A percentile compares a stretch with the other conserved stretches of the same genome.
Evolutionary conservation across 768 basidiomycete genomes (phyloP).

Genomic region (Agrocybe praecox): DNA sequence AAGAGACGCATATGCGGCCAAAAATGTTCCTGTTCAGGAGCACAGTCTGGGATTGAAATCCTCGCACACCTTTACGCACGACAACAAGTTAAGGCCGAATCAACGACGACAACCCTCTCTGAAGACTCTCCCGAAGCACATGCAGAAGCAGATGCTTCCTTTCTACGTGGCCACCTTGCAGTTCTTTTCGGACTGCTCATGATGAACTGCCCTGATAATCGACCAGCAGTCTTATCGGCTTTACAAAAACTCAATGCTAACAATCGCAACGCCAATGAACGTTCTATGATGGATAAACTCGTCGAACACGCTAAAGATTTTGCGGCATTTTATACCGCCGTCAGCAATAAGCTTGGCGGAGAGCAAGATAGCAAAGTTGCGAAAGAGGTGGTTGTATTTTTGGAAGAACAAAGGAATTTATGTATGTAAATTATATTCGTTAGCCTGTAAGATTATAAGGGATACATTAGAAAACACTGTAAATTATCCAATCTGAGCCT

Average conservation of each 20-base stretch:
- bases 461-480: not conserved
- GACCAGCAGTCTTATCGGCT: conserved; percentile 30
- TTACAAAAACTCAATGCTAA: not conserved
- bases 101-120: conserved; percentile 17
- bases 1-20: conserved; percentile 49
- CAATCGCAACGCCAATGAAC: conserved; percentile 1
- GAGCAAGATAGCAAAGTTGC: conserved; percentile 45
- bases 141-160: conserved; percentile 44
- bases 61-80: conserved; percentile 51
- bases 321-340: conserved; percentile 45
- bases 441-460: not conserved
- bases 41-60: conserved; percentile 49
- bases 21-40: conserved; percentile 53
- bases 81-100: conserved; percentile 27
- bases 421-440: not conserved
- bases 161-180: conserved; percentile 74
- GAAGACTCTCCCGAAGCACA: conserved; percentile 20
- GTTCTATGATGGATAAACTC: conserved; percentile 33
- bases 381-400: conserved; percentile 52
- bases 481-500: not conserved
- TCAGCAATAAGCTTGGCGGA: conserved; percentile 21
- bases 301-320: conserved; percentile 49
- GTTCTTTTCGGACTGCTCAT: conserved; percentile 69
- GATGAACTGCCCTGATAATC: conserved; percentile 37
- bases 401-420: conserved; percentile 44